Evolutionary conservation across 805 yeast species (phyloP), one percentile per base, ranked within the genome.

Genomic region (Ogataea allantospora): DNA sequence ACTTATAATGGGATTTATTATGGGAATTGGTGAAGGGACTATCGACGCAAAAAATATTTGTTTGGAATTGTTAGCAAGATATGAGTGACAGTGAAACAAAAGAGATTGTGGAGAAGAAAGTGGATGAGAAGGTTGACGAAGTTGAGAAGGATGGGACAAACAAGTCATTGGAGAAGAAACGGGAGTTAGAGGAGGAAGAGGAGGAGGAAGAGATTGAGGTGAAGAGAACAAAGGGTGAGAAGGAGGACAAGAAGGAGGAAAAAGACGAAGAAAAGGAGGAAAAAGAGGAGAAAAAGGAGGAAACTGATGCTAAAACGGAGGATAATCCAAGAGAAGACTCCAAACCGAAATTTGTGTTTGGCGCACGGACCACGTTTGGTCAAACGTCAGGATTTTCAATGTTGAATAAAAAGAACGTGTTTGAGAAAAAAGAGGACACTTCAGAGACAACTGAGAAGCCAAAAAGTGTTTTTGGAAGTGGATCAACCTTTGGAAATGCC

Each of bases 271-370:
- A 7, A 43, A 39, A 20, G 42, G 24, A 21, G 12, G 19, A 30
- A 33, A 33, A 11, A 18, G 23, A 8, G 40, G 32, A 11, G 24
- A 20, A 27, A 6, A 12, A 22, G 14, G 18, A 28, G 6, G 35
- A 12, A n/a, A 24, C 30, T 10, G 26, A 22, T 4, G 25, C 37
- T 17, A 22, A 20, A 32, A 19, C 6, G 19, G 11, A 11, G 28
- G 31, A 13, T 16, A 8, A 21, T 17, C 13, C 22, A 3, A 38
- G 18, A 31, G 18, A 15, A 18, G 15, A 12, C 23, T 42, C 40
- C 3, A 55, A 58, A 38, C 71, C 77, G 15, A 70, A 68, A 46
- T 75, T 73, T 55, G 78, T 75, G 1, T 78, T 78, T 63, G 84
- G 83, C 7, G 62, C 77, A 1, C 54, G 71, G 3, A 67, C 80